Conservation (phyloP, 306 rosid genomes). For the Carpinus fangiana region DNA sequence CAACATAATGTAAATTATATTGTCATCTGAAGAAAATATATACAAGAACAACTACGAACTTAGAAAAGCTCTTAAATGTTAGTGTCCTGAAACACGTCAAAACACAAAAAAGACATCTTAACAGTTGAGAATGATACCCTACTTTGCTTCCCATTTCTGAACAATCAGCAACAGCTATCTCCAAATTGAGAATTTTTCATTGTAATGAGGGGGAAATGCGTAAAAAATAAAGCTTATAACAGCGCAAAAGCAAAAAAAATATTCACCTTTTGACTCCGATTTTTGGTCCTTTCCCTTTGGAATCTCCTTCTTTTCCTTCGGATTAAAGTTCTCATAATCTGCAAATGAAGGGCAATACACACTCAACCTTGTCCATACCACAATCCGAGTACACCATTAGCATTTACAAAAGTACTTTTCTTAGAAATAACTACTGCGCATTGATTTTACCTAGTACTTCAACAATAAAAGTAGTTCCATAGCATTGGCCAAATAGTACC, state of each 20-base stretch:
- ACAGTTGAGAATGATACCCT: neutral
- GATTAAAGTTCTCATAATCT: conserved; percentile 88
- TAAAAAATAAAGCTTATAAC: neutral
- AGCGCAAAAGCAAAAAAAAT: neutral
- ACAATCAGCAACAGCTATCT: conserved; percentile 17
- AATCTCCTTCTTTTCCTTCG: conserved; percentile 82
- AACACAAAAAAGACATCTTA: neutral
- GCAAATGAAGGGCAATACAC: conserved; percentile 27
- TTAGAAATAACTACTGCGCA: conserved; percentile 4
- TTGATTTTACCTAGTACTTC: neutral
- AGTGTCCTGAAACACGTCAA: neutral
- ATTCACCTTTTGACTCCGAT: conserved; percentile 73
- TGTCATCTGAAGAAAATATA: neutral
- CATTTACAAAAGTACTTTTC: neutral
- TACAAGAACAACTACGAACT: neutral
- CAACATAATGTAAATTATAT: neutral
- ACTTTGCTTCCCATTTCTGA: neutral
- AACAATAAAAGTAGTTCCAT: conserved; percentile 6
- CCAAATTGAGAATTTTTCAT: neutral
- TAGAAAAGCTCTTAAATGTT: neutral
- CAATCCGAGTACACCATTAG: neutral
- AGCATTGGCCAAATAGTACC: neutral
- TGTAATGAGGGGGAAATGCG: neutral
- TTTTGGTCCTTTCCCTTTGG: conserved; percentile 75
- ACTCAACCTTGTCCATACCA: neutral